Base-by-base conservation (phyloP, 2,329 filamentous ascomycete genomes). In the Fusarium napiforme region DNA sequence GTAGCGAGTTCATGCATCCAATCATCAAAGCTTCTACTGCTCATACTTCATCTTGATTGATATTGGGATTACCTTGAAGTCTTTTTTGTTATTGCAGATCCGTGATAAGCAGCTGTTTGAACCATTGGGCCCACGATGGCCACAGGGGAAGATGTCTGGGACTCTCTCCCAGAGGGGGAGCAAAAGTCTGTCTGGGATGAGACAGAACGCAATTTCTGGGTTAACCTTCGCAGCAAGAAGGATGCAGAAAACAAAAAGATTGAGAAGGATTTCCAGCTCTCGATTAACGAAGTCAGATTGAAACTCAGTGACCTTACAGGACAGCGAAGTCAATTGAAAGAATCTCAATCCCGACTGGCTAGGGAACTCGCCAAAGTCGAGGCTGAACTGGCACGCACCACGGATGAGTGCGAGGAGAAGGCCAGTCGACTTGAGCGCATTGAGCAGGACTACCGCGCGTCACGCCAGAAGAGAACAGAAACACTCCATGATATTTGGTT, bases 181-280 rank as follows among this genome's bases (percentile, higher is more conserved):
- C 77, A 79, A 49, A 74, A 74, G 32, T 78, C 77, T 15, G 77
- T 82, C n/a, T 83, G 81, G 82, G 73, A 79, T 36, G 80, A 82
- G 60, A 81, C 80, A 21, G 82, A 83, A 53, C 67, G 71, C 47
- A 81, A 81, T 42, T 83, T 82, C 36, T 83, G 82, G 82, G 39
- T 67, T 42, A 71, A 72, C 19, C 80, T 81, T 40, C 74, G 78
- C 23, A 61, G 61, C 11, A 67, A 78, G 34, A 75, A 79, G 53
- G 72, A 77, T n/a, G 43, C 53, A 9, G 70, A 71, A 28, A 77
- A 78, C 34, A 68, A 63, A 26, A 71, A 74, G n/a, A 60, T 74
- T 15, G 78, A 81, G 34, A 69, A 77, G 16, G 71, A 74, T 6
- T 81, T 76, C 43, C 77, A 78, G 46, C 64, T 60, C n/a, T 69